phyloP scores from a whole-genome alignment of 805 yeast genomes.

The Saturnispora halmiae region DNA sequence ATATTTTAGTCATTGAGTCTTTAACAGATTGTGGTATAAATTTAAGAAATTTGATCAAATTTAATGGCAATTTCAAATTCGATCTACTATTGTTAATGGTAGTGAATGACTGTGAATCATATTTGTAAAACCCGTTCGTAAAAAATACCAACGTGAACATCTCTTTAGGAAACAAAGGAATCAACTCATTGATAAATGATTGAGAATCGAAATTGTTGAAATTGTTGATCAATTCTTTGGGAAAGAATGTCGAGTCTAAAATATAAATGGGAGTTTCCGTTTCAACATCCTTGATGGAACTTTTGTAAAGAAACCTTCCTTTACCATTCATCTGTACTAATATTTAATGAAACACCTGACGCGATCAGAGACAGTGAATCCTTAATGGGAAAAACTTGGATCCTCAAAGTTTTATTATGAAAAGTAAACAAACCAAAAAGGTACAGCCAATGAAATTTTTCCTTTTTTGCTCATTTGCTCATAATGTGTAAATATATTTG shows the following conservation, averaged over 20 bases:
- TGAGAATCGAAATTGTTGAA: slow-evolving; percentile 29
- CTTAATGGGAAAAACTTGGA: too few species aligned
- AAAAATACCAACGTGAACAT: slow-evolving; percentile 66
- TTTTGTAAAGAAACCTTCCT: slow-evolving; percentile 23
- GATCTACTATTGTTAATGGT: neutral
- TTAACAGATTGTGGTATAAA: slow-evolving; percentile 49
- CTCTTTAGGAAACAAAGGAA: slow-evolving; percentile 48
- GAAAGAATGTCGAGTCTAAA: slow-evolving; percentile 75
- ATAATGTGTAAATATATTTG: too few species aligned
- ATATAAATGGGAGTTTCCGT: slow-evolving; percentile 66
- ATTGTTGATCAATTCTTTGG: slow-evolving; percentile 35
- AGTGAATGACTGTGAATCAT: too few species aligned
- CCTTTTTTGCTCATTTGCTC: too few species aligned
- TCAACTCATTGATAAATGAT: slow-evolving; percentile 48
- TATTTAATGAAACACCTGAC: too few species aligned
- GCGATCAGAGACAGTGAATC: too few species aligned
- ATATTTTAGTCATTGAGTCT: slow-evolving; percentile 49
- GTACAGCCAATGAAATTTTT: too few species aligned
- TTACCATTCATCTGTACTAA: neutral
- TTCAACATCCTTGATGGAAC: slow-evolving; percentile 57
- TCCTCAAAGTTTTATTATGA: too few species aligned
- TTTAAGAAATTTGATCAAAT: slow-evolving; percentile 36
- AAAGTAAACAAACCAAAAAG: too few species aligned
- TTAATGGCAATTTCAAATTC: slow-evolving; percentile 23
- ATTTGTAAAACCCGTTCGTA: slow-evolving; percentile 65